Evolutionary conservation across 805 yeast genomes (phyloP), one percentile per base, ranked within the genome.

Genomic region (Ogataea minuta): DNA sequence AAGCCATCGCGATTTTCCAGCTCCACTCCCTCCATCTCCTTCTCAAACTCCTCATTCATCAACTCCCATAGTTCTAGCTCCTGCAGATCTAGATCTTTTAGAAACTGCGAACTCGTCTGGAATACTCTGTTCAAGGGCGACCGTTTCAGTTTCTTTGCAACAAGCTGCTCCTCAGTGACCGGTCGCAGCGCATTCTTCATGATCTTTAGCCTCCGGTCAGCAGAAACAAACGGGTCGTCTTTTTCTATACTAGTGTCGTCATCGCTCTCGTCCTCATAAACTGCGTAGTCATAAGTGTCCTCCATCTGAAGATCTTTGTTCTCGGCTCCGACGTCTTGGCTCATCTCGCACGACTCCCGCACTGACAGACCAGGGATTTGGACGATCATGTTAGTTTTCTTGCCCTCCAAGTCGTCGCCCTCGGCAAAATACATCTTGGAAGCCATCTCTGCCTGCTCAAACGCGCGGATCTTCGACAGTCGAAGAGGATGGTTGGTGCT

Each of bases 401-500:
- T 39, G 9, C 39, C 48, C 19, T 36, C 45, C 15, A 30, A 23
- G 23, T 52, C 57, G 7, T 54, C 50, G 33, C 50, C 55, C n/a
- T 43, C 47, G 8, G 57, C 50, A 41, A 62, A 64, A 36, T 48
- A 58, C 31, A 55, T 36, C 30, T 50, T 56, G 7, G 64, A 41
- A 4, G 68, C 60, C 41, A 56, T 43, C 36, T 64, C 70, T 5
- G 64, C 60, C 35, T 63, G 66, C 40, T 64, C 68, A 42, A 64
- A 54, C 4, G 67, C 68, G 31, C 57, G 50, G 3, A 64, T 50
- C 43, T 63, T 64, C 14, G 65, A 57, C 10, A 56, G 25, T 35
- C 68, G 37, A 27, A 64, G 35, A 14, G 66, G 66, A 34, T 61
- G 63, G 2, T 39, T 52, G 1, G 64, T 52, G 39, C 61, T 54